Conservation (phyloP, 2,329 filamentous ascomycete species). For the Diaporthe humulicola region DNA sequence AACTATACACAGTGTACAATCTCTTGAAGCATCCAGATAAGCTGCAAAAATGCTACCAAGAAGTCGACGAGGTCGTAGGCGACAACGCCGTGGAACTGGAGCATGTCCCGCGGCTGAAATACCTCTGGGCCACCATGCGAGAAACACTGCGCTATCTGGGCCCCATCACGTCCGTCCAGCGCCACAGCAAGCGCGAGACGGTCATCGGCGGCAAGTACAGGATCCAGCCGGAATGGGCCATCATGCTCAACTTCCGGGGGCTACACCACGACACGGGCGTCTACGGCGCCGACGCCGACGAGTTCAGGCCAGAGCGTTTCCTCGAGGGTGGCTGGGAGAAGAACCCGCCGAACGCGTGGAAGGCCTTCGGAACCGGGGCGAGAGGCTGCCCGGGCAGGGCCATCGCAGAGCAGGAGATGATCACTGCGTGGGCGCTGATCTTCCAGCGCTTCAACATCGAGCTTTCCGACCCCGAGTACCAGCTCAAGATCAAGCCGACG, state of each 20-base stretch:
- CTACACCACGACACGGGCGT: slow-evolving; percentile 41
- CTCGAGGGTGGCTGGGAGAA: slow-evolving; percentile 40
- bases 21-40: slow-evolving; percentile 41
- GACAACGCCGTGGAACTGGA: slow-evolving; percentile 37
- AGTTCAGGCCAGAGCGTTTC: slow-evolving; percentile 41
- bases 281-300: slow-evolving; percentile 40
- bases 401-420: slow-evolving; percentile 59
- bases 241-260: slow-evolving; percentile 40
- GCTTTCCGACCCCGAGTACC: slow-evolving; percentile 57
- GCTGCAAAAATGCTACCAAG: slow-evolving; percentile 41
- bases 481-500: slow-evolving; percentile 57
- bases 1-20: slow-evolving; percentile 32
- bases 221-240: slow-evolving; percentile 36
- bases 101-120: slow-evolving; percentile 40
- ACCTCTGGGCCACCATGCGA: slow-evolving; percentile 39
- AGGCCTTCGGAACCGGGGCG: slow-evolving; percentile 59
- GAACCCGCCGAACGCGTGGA: slow-evolving; percentile 49
- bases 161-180: slow-evolving; percentile 37
- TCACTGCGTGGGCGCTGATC: slow-evolving; percentile 55
- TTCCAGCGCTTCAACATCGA: slow-evolving; percentile 59
- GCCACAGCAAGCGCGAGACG: slow-evolving; percentile 37
- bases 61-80: slow-evolving; percentile 41
- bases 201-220: slow-evolving; percentile 40
- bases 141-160: slow-evolving; percentile 41
- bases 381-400: slow-evolving; percentile 58